Evolutionary conservation across 2,329 filamentous ascomycete genomes (phyloP), one percentile per base, ranked within the genome.

Genomic region (Clonostachys solani): DNA sequence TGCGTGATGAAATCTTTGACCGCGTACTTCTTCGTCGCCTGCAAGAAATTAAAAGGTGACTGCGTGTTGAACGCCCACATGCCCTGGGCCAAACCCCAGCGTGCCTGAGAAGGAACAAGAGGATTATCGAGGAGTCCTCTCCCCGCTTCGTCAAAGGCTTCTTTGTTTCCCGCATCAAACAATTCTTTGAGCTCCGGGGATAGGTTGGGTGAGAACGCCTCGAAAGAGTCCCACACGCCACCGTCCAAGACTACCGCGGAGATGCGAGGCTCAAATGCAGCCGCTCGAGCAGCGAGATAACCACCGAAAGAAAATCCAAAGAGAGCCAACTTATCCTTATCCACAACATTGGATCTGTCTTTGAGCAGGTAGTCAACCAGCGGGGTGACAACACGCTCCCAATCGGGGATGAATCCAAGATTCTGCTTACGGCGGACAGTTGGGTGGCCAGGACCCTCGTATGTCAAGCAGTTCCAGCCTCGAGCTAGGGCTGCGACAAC

Each of bases 371-470:
- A 38, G 54, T 74, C 69, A 2, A 74, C 55, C 3, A 73, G 55
- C 0, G 69, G 68, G 0, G 60, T 64, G 9, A 69, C 60, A 3
- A 67, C 69, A 9, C 55, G 56, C 53, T 71, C 67, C 71, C 71
- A 75, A 5, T 74, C 62, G 1, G 60, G 56, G 45, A 72, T 73
- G 54, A 75, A 75, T 3, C 70, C 71, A 0, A 72, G 44, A 12
- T 62, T 53, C 36, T 76, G 67, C 1, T 65, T 48, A 1, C 72
- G 65, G 9, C 66, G 62, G 3, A 71, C 64, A 2, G 59, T 65
- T 1, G 64, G 61, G 51, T 75, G 72, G 0, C 72, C 72, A 0
- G 72, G 72, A 0, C 73, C 73, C 45, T 77, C 72, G 45, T 68
- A 76, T 1, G 65, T 67, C 9, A 74, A 60, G 42, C 63, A 60